Conservation (phyloP, 2,329 filamentous ascomycete species). For the Cladosporium sp. region DNA sequence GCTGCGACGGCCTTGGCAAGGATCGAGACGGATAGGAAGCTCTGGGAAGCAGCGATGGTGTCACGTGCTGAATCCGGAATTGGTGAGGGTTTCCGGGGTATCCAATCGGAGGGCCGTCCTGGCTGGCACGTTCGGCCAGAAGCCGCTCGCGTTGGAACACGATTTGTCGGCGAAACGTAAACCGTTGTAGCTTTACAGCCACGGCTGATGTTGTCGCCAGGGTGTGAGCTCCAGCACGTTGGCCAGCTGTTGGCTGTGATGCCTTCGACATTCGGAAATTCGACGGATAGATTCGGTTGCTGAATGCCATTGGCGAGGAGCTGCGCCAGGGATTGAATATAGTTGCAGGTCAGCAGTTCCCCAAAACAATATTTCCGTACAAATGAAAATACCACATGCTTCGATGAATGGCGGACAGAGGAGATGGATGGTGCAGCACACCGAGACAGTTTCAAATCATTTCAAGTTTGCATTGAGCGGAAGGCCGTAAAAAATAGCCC, state of each 20-base stretch:
- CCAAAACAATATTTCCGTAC: too few relatives aligned
- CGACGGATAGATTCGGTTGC: not conserved
- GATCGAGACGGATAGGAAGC: not conserved
- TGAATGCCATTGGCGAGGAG: not conserved
- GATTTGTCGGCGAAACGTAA: not conserved
- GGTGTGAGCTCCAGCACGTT: slow-evolving; percentile 4
- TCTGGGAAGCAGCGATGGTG: not conserved
- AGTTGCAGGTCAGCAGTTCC: slow-evolving; percentile 4
- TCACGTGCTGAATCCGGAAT: slow-evolving; percentile 6
- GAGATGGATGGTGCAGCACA: slow-evolving; percentile 3
- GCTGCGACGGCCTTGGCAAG: slow-evolving; percentile 13
- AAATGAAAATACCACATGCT: not conserved
- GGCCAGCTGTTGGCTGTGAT: not conserved
- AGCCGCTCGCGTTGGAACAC: slow-evolving; percentile 6
- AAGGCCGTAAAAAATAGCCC: slow-evolving; percentile 13
- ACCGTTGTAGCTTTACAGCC: not conserved
- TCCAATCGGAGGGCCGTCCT: slow-evolving; percentile 8
- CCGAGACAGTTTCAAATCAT: slow-evolving; percentile 8
- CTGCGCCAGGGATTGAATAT: not conserved
- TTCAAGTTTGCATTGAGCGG: slow-evolving; percentile 15
- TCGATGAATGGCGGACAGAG: not conserved
- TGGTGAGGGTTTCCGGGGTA: slow-evolving; percentile 4
- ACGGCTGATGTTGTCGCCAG: not conserved
- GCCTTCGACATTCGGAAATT: slow-evolving; percentile 1
- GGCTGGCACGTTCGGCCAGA: slow-evolving; percentile 9